Evolutionary conservation across 176 grass and related monocot species (phyloP).

Genomic region (Lolium multiflorum): DNA sequence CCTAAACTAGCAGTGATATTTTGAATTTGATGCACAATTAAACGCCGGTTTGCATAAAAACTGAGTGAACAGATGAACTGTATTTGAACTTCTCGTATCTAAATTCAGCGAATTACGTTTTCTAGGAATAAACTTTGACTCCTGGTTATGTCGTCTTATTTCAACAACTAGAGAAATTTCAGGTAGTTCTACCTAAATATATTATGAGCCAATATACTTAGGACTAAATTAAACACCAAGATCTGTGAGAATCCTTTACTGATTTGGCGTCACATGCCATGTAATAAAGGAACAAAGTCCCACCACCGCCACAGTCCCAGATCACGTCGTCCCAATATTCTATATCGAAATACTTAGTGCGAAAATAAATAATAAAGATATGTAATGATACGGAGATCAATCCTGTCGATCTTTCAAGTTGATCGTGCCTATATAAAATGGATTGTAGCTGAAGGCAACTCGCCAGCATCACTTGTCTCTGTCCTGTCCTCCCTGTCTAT

Average conservation of each 20-base stretch:
- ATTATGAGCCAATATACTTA: constrained; percentile 4
- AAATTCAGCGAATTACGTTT: not conserved
- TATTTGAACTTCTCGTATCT: not conserved
- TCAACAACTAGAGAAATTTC: not conserved
- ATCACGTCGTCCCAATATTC: constrained; percentile 38
- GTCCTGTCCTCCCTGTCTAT: constrained; percentile 8
- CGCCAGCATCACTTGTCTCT: constrained; percentile 32
- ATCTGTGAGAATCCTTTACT: constrained; percentile 42
- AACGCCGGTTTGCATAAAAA: not conserved
- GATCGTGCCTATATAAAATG: constrained; percentile 35
- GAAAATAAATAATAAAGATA: constrained; percentile 41
- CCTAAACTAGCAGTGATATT: not conserved
- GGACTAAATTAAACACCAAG: constrained; percentile 22
- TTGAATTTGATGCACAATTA: not conserved
- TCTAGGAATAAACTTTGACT: not conserved
- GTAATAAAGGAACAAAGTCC: constrained; percentile 39
- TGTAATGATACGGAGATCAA: constrained; percentile 49
- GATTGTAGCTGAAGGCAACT: constrained; percentile 35
- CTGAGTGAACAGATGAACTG: not conserved
- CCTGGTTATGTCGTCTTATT: too few species aligned
- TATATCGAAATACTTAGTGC: constrained; percentile 19
- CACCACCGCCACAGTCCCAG: constrained; percentile 4
- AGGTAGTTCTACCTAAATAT: not conserved
- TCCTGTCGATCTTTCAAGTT: constrained; percentile 38
- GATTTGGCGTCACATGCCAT: constrained; percentile 41